A percentile compares a stretch with the other conserved stretches of the same genome.
These are phyloP conservation scores for Colletotrichum scovillei DNA, from an alignment of 2,329 filamentous ascomycete genomes.

Conservation along the genomic window DNA sequence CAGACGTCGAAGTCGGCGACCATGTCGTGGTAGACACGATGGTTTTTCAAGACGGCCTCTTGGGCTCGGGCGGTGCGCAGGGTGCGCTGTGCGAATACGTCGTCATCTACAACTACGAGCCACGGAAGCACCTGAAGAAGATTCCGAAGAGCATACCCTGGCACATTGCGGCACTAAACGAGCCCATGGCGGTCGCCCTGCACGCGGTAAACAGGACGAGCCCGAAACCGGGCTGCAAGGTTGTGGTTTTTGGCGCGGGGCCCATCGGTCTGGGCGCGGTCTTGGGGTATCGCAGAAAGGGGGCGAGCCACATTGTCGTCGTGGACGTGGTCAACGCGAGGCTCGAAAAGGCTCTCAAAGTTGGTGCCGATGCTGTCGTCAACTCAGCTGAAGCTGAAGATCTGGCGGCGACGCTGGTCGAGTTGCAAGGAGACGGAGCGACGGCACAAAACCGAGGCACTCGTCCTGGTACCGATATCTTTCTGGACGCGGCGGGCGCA, in stretches of 20 bases:
- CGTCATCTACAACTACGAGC: slow-evolving; percentile 6
- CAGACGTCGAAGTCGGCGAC: slow-evolving; percentile 4
- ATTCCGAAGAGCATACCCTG: background rate
- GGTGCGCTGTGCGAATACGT: slow-evolving; percentile 18
- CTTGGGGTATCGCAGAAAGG: slow-evolving; percentile 6
- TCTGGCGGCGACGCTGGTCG: background rate
- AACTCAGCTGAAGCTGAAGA: background rate
- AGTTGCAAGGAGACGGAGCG: background rate
- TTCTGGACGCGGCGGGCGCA: slow-evolving; percentile 12
- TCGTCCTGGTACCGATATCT: slow-evolving; percentile 2
- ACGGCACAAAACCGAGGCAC: background rate
- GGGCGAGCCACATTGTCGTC: slow-evolving; percentile 1
- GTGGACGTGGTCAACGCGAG: slow-evolving; percentile 1
- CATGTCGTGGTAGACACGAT: slow-evolving; percentile 11
- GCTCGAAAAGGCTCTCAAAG: slow-evolving; percentile 1
- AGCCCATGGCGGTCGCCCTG: slow-evolving; percentile 19
- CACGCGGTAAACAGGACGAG: slow-evolving; percentile 2
- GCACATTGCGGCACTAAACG: slow-evolving; percentile 16
- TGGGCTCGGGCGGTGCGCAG: slow-evolving; percentile 2
- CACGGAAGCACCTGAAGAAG: slow-evolving; percentile 2
- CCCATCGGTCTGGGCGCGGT: slow-evolving; percentile 5
- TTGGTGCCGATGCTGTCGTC: slow-evolving; percentile 6
- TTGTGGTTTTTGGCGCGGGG: slow-evolving; percentile 11
- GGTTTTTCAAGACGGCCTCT: background rate
- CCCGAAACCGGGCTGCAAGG: background rate